phyloP scores from a whole-genome alignment of 78 protist species.

The Dictyostelium brefeldianum region DNA sequence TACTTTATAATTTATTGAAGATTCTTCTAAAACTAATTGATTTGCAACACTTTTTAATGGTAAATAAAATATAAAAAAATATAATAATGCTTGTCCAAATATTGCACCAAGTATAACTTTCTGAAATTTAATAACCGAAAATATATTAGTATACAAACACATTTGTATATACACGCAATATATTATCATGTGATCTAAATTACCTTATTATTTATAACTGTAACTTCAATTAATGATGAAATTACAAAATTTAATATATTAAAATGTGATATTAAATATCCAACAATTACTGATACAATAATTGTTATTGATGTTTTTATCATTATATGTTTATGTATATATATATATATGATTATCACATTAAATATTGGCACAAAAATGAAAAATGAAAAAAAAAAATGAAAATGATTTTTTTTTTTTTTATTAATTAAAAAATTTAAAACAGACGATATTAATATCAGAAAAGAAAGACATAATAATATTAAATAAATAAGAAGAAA shows the following conservation, averaged over 20 bases:
- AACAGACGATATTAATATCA: too few species aligned
- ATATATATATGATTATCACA: too few species aligned
- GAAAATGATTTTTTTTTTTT: too few species aligned
- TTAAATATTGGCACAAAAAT: too few species aligned
- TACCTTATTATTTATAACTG: conserved; percentile 29
- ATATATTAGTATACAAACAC: neutral
- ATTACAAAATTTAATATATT: neutral
- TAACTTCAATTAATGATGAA: neutral
- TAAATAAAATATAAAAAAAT: conserved; percentile 1
- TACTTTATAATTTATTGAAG: conserved; percentile 13
- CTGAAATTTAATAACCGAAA: neutral
- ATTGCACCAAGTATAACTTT: conserved; percentile 21
- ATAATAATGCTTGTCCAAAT: conserved; percentile 2
- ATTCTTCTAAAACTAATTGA: conserved; percentile 1
- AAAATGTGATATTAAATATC: conserved; percentile 24
- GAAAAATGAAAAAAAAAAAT: too few species aligned
- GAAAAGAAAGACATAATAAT: too few species aligned
- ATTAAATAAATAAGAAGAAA: too few species aligned
- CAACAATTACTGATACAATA: conserved; percentile 19
- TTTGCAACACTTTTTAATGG: conserved; percentile 33
- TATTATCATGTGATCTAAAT: neutral
- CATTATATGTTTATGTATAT: neutral
- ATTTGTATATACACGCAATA: neutral
- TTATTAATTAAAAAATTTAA: too few species aligned
- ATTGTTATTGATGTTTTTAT: conserved; percentile 17